A percentile compares a stretch with the other conserved stretches of the same genome.
These are phyloP conservation scores for Phytophthora meadii DNA, from an alignment of 352 stramenopile genomes.

Conservation along the genomic window DNA sequence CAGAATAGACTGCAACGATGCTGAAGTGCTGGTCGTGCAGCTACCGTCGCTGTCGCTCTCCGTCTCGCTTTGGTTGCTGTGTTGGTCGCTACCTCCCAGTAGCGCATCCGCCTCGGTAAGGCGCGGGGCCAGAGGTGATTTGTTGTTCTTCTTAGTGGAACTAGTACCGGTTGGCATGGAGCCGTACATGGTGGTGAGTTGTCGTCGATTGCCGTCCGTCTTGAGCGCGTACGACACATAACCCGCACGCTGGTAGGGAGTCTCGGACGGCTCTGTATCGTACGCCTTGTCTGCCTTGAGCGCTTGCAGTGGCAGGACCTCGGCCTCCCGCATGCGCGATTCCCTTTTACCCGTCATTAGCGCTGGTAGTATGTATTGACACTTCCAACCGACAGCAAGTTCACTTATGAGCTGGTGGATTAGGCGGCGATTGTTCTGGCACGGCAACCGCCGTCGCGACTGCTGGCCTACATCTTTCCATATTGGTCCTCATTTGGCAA, in stretches of 20 bases:
- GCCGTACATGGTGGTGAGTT: slow-evolving; percentile 45
- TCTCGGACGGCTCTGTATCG: slow-evolving; percentile 4
- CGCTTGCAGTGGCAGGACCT: slow-evolving; percentile 34
- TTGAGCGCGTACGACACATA: slow-evolving; percentile 46
- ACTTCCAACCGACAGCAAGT: slow-evolving; percentile 16
- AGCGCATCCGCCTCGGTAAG: slow-evolving; percentile 28
- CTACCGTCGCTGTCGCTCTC: slow-evolving; percentile 82
- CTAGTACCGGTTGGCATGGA: slow-evolving; percentile 32
- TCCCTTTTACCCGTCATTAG: slow-evolving; percentile 33
- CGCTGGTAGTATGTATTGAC: not conserved
- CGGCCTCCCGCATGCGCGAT: slow-evolving; percentile 31
- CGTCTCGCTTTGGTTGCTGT: slow-evolving; percentile 74
- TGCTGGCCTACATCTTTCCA: slow-evolving; percentile 35
- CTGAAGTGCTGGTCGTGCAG: slow-evolving; percentile 38
- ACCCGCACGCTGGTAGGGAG: slow-evolving; percentile 35
- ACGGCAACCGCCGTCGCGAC: slow-evolving; percentile 28
- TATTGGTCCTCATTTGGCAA: slow-evolving; percentile 26
- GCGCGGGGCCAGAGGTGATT: slow-evolving; percentile 10
- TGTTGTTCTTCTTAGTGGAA: slow-evolving; percentile 13
- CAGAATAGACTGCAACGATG: slow-evolving; percentile 72
- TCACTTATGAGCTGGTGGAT: slow-evolving; percentile 29
- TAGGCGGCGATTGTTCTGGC: slow-evolving; percentile 4
- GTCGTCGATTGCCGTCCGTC: slow-evolving; percentile 17
- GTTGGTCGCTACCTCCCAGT: slow-evolving; percentile 22
- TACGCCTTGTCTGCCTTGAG: slow-evolving; percentile 10